Percentiles rank a stretch among this genome's conserved stretches.
These are phyloP conservation scores for Coemansia guatemalensis DNA, from an alignment of 192 early-diverging fungal species.

Conservation along the genomic window DNA sequence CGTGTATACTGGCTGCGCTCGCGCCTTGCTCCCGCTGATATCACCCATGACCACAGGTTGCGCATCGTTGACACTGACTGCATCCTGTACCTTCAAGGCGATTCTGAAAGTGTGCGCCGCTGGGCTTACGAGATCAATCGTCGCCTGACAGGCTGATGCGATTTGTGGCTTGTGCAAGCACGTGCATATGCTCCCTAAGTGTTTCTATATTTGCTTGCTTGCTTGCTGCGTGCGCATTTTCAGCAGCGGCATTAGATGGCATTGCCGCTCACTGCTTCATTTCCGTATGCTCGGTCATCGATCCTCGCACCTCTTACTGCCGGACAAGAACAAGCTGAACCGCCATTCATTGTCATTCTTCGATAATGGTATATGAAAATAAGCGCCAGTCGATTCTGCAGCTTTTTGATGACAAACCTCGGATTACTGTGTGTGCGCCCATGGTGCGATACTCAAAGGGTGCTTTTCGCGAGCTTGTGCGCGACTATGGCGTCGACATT, in stretches of 20 bases:
- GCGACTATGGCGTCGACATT: constrained; percentile 83
- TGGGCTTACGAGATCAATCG: constrained; percentile 53
- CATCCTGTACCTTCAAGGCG: constrained; percentile 47
- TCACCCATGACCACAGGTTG: constrained; percentile 36
- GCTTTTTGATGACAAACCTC: constrained; percentile 58
- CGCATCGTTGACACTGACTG: constrained; percentile 43
- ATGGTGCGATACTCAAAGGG: constrained; percentile 98
- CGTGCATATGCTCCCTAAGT: constrained; percentile 5
- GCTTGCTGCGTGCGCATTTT: too few relatives aligned
- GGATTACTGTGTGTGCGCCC: constrained; percentile 85
- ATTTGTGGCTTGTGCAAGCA: neutral
- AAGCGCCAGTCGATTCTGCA: constrained; percentile 50
- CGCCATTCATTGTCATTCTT: neutral
- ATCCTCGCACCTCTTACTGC: too few relatives aligned
- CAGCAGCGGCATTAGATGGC: too few relatives aligned
- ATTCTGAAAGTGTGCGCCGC: constrained; percentile 20
- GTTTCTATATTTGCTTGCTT: too few relatives aligned
- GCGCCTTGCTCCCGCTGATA: constrained; percentile 28
- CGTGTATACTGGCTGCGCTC: constrained; percentile 30
- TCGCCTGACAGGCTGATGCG: constrained; percentile 19
- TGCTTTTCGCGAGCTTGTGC: constrained; percentile 84
- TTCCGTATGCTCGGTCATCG: too few relatives aligned
- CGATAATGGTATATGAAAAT: constrained; percentile 27
- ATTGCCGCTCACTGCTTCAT: too few relatives aligned
- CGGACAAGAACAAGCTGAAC: neutral